Conservation (phyloP, 768 basidiomycete species). For the Filobasidium floriforme region DNA sequence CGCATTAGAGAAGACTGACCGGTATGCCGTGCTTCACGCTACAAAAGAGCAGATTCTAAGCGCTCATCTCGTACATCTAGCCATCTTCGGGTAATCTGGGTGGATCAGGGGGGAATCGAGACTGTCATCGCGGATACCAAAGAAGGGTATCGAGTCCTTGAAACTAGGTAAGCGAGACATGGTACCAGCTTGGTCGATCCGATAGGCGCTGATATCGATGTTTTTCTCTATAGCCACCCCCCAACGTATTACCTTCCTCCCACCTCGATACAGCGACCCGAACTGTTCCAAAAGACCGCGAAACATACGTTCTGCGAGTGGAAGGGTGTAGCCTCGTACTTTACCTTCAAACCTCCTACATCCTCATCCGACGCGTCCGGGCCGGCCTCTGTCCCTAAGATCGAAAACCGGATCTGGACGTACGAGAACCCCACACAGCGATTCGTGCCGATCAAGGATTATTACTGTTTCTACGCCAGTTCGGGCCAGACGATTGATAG, state of each 20-base stretch:
- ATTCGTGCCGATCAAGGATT: conserved; percentile 35
- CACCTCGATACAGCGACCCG: conserved; percentile 19
- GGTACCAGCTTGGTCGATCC: not conserved
- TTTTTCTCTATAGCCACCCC: conserved; percentile 31
- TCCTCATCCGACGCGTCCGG: conserved; percentile 19
- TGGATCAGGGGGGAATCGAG: conserved; percentile 24
- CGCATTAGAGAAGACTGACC: not conserved
- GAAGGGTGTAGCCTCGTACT: conserved; percentile 36
- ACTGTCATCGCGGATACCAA: conserved; percentile 36
- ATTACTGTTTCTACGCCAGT: conserved; percentile 41
- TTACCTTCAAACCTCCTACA: conserved; percentile 25
- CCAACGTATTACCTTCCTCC: conserved; percentile 43
- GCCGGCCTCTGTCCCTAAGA: not conserved
- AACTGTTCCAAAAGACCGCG: conserved; percentile 18
- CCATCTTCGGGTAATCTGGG: conserved; percentile 34
- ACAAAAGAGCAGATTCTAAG: too few species aligned
- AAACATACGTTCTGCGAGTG: conserved; percentile 40
- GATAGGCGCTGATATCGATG: not conserved
- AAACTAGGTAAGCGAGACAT: conserved; percentile 31
- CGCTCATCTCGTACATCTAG: too few species aligned
- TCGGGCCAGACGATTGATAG: not conserved
- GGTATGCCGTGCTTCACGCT: not conserved
- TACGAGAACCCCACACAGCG: conserved; percentile 31
- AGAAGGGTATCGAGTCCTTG: conserved; percentile 36
- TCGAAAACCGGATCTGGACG: conserved; percentile 39